Evolutionary conservation across 345 rosid genomes (phyloP).

Genomic region (Dimocarpus longan): DNA sequence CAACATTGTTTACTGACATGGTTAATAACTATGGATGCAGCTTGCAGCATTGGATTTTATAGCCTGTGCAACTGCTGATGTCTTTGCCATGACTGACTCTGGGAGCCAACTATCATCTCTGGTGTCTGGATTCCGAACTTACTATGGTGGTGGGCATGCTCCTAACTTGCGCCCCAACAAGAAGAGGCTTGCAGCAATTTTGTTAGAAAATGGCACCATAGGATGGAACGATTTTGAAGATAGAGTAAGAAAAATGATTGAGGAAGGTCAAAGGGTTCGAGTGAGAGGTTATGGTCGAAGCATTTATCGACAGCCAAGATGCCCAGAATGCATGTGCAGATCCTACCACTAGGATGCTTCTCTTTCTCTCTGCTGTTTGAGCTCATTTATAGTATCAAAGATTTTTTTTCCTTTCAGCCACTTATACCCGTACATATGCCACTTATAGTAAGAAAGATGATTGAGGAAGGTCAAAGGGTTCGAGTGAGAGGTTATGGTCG

Average conservation of each 20-base stretch:
- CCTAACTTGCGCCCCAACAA: slow-evolving; percentile 88
- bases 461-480: slow-evolving; percentile 67
- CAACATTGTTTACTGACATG: neutral
- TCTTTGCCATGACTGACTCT: slow-evolving; percentile 93
- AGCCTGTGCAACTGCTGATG: slow-evolving; percentile 86
- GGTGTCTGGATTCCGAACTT: slow-evolving; percentile 83
- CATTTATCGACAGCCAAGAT: slow-evolving; percentile 86
- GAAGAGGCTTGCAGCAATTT: slow-evolving; percentile 84
- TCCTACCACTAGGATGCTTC: slow-evolving; percentile 15
- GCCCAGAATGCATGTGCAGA: slow-evolving; percentile 80
- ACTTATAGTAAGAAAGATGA: slow-evolving; percentile 55
- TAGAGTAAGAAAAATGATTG: slow-evolving; percentile 70
- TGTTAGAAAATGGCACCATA: slow-evolving; percentile 57
- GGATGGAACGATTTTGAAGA: slow-evolving; percentile 63
- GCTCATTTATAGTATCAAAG: neutral
- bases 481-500: slow-evolving; percentile 61
- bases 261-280: slow-evolving; percentile 65
- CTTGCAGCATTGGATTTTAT: slow-evolving; percentile 89
- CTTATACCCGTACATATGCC: neutral
- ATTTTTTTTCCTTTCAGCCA: neutral
- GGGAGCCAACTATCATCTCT: slow-evolving; percentile 93
- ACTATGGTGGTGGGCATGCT: slow-evolving; percentile 68
- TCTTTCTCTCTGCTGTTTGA: slow-evolving; percentile 3
- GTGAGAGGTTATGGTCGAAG: slow-evolving; percentile 70
- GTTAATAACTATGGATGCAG: slow-evolving; percentile 40